Conservation (phyloP, 1,284 basidiomycete genomes). For the Cronartium quercuum region DNA sequence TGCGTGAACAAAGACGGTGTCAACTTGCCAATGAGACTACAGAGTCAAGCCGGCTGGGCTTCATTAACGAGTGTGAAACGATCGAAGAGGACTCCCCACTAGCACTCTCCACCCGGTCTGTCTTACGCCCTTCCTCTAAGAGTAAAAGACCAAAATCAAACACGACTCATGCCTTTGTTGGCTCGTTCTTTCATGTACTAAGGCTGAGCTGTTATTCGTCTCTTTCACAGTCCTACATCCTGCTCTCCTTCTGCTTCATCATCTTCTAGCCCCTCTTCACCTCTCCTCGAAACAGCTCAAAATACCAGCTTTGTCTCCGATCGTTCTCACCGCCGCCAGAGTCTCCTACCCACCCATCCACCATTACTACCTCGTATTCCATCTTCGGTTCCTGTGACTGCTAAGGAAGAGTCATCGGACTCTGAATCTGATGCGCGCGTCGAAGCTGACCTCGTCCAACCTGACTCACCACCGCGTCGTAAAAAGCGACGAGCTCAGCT, state of each 20-base stretch:
- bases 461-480: no score
- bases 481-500: no score
- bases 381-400: neutral
- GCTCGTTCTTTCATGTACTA: no score
- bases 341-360: neutral
- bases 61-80: slow-evolving; percentile 16
- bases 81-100: slow-evolving; percentile 14
- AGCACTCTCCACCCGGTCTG: no score
- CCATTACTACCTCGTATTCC: neutral
- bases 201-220: neutral
- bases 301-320: neutral
- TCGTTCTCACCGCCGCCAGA: slow-evolving; percentile 8
- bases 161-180: no score
- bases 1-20: slow-evolving; percentile 22
- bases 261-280: neutral
- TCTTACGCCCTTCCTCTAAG: no score
- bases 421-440: neutral
- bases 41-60: slow-evolving; percentile 12
- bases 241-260: neutral
- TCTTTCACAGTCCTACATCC: neutral
- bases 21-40: slow-evolving; percentile 1
- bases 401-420: neutral
- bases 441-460: no score
- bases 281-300: neutral
- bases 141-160: neutral